Evolutionary conservation across 495 filamentous ascomycete genomes (phyloP), one percentile per base, ranked within the genome.

Genomic region (Sabuloglossum arenarium): DNA sequence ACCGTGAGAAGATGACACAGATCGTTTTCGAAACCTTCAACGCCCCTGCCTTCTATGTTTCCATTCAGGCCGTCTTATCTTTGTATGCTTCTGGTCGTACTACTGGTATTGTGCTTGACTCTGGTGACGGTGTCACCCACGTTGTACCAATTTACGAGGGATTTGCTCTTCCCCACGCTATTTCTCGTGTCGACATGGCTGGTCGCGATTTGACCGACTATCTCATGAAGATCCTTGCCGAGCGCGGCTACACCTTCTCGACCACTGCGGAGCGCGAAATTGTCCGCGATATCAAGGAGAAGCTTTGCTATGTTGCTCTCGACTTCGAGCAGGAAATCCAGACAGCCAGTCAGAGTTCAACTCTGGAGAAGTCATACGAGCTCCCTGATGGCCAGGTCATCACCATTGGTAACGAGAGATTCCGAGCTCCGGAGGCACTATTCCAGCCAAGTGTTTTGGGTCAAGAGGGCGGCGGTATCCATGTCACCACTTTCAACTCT

Each of bases 1-100:
- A 98, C 78, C 85, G 93, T 79, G 93, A 97, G 80, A 97, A 95
- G 81, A 96, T 97, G 86, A 97, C 91, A 60, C 93, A 98, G 76
- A 97, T 98, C 64, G 93, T 98, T 70, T 98, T 98, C 82, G 91
- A 98, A 80, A 98, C 91, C 65, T 98, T 97, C 83, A 98, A 98
- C 77, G 93, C 93, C 66, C 91, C 91, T 64, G 91, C 91, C 64
- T 96, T 98, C 81, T 98, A 96, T 79, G 91, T 95, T 76, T 97
- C 91, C 67, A 97, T 97, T 77, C 91, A 98, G 82, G 91, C 91
- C 70, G 93, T 98, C 62, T 79, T 98, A 62, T 97, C 91, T 59
- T 80, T 98, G 75, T 98, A 98, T 75, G 91, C 91, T 66, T 98
- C 91, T 69, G 93, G 91, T 79, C 89, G 93, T 88, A 98, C 91